Conservation (phyloP, 768 basidiomycete genomes). For the Hebeloma cylindrosporum region DNA sequence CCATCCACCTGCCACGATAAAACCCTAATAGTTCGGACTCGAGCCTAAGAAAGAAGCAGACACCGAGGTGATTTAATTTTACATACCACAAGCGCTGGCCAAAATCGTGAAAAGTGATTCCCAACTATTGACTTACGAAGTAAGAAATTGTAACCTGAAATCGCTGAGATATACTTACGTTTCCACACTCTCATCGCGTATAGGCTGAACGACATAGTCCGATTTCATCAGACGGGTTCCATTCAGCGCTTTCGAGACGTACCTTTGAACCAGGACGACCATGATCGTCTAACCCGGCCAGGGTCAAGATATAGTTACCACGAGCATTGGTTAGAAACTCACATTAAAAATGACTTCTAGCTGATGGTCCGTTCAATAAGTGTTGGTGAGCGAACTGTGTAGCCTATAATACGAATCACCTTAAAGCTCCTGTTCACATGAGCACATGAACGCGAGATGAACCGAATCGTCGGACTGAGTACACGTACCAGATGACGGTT, state of each 20-base stretch:
- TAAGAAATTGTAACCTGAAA: conserved; percentile 7
- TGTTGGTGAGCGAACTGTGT: neutral
- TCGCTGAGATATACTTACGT: conserved; percentile 30
- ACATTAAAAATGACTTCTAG: conserved; percentile 41
- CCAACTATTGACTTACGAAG: conserved; percentile 13
- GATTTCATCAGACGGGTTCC: neutral
- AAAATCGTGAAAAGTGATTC: conserved; percentile 9
- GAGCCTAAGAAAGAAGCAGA: conserved; percentile 22
- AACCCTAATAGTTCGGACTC: conserved; percentile 31
- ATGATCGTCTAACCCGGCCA: conserved; percentile 35
- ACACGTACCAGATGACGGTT: conserved; percentile 30
- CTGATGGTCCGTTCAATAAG: neutral
- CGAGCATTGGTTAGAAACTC: conserved; percentile 10
- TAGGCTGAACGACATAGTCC: conserved; percentile 25
- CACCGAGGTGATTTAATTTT: neutral
- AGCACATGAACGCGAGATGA: neutral
- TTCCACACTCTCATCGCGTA: conserved; percentile 45
- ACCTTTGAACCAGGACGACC: conserved; percentile 42
- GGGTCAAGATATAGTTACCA: neutral
- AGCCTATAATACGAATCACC: neutral
- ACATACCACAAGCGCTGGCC: conserved; percentile 18
- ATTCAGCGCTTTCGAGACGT: neutral
- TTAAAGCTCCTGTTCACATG: conserved; percentile 19
- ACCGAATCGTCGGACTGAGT: neutral
- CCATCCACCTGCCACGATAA: conserved; percentile 41